Percentiles rank a stretch among this genome's conserved stretches.
phyloP scores from a whole-genome alignment of 2,329 filamentous ascomycete genomes.

The Daldinia sp. region DNA sequence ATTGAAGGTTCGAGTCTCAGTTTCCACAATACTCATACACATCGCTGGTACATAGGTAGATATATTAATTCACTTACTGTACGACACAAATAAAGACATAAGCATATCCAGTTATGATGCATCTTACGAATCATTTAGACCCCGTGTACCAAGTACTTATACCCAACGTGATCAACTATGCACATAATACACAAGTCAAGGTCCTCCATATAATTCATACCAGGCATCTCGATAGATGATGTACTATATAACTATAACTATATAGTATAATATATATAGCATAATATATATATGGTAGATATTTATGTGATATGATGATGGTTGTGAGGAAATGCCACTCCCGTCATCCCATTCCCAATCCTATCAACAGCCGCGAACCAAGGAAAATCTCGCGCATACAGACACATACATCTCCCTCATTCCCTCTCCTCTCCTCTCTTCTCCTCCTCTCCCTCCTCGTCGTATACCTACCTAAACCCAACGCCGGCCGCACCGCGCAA shows the following conservation, averaged over 20 bases:
- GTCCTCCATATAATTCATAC: background rate
- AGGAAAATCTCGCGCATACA: background rate
- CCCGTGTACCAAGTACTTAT: too few species aligned
- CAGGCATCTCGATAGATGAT: background rate
- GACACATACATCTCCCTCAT: too few species aligned
- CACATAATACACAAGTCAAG: background rate
- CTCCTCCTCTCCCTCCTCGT: background rate
- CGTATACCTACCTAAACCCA: background rate
- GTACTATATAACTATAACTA: background rate
- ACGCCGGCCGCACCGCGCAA: too few species aligned
- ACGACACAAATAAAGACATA: too few species aligned
- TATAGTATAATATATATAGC: background rate
- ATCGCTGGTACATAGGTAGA: too few species aligned
- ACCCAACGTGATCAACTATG: too few species aligned
- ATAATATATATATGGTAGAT: slow-evolving; percentile 1
- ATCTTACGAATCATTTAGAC: too few species aligned
- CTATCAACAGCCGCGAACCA: slow-evolving; percentile 4
- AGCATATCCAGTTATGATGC: too few species aligned
- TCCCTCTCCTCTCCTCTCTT: too few species aligned
- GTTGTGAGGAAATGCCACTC: slow-evolving; percentile 1
- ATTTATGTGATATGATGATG: background rate
- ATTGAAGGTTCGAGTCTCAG: too few species aligned
- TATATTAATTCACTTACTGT: too few species aligned
- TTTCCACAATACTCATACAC: too few species aligned
- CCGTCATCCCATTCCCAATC: background rate